Base-by-base conservation (phyloP, 192 early-diverging fungal species). In the Polychytrium aggregatum region DNA sequence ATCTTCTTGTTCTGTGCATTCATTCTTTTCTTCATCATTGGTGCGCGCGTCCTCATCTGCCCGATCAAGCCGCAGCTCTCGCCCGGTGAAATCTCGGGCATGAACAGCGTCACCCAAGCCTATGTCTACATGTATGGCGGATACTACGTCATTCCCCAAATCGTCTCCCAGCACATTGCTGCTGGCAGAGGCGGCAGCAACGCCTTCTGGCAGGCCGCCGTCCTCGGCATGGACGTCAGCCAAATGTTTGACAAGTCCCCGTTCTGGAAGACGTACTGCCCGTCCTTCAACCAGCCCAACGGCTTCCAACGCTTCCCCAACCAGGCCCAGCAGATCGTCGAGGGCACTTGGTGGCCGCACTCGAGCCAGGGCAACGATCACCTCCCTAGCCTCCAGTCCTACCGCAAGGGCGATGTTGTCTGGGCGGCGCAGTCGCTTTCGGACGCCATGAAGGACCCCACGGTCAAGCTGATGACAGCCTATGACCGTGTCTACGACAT, bases 11-110 rank as follows among this genome's bases (percentile, higher is more conserved):
- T 91, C 61, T 91, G 86, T 17, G 68, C 55, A 14, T 60, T 83
- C 56, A 80, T 92, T 39, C 70, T 97, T 31, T 92, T 93, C 63
- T 84, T 91, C 56, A 87, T 79, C 46, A 48, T 78, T 18, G 76
- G 67, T 16, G 44, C 75, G 22, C 71, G 76, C 20, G 64, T 77
- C 47, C 39, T 92, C 10, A 69, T 96, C 47, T 96, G 92, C 50
- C 90, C 88, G 17, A 77, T 72, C 11, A 70, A 81, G 40, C 65
- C 74, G n/a, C 63, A 83, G 7, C 29, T 66, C 25, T 67, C 64
- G 0, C 56, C 63, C 27, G 74, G 69, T 35, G 64, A 76, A 46
- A 60, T 76, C 38, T 52, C 41, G 35, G 17, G 51, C 37, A 31
- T 40, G 3, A 56, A 44, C 44, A 20, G 26, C 9, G 10, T 70